Evolutionary conservation across 192 early-diverging fungal genomes (phyloP).

Genomic region (Backusella circina): DNA sequence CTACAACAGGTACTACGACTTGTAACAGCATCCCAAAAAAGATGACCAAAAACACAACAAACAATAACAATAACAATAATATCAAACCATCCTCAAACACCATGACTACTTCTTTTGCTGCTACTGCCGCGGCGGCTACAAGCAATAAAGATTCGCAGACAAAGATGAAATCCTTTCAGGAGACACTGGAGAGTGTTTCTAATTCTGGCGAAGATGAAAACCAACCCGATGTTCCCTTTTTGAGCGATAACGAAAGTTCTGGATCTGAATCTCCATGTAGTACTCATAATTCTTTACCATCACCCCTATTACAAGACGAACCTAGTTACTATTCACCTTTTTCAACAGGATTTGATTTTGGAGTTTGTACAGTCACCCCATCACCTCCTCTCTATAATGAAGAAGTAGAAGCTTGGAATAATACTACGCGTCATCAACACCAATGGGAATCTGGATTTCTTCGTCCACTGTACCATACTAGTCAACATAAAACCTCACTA

Average conservation of each 20-base stretch:
- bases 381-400: not conserved
- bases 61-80: slow-evolving; percentile 1
- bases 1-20: not conserved
- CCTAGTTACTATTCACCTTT: slow-evolving; percentile 6
- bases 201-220: slow-evolving; percentile 2
- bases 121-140: not conserved
- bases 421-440: not conserved
- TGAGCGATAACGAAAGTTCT: slow-evolving; percentile 3
- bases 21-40: not conserved
- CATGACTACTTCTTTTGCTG: not conserved
- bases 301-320: not conserved
- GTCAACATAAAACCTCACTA: not conserved
- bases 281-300: not conserved
- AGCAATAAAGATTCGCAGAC: not conserved
- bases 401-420: not conserved
- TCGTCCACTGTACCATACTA: not conserved
- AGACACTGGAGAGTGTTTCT: not conserved
- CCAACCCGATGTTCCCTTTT: slow-evolving; percentile 4
- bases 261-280: not conserved
- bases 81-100: not conserved
- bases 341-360: slow-evolving; percentile 14
- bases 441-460: not conserved
- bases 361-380: not conserved
- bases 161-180: not conserved
- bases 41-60: not conserved